Percentiles rank a stretch among this genome's conserved stretches.
Evolutionary conservation across 192 early-diverging fungal species (phyloP).

Genomic region (Geranomyces michiganensis): DNA sequence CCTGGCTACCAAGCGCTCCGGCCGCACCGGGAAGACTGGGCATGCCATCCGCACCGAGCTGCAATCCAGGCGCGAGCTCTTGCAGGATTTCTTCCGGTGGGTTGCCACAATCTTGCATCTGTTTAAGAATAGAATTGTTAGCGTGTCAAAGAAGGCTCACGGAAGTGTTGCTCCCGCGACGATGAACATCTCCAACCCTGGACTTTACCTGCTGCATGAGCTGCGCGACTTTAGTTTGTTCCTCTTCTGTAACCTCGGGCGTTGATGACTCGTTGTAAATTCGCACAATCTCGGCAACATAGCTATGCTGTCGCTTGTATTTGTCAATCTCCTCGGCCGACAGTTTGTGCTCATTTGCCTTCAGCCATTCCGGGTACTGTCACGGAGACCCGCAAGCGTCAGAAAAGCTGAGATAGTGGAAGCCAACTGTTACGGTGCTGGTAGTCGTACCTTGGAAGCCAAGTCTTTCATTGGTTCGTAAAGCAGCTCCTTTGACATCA

Average conservation of each 20-base stretch:
- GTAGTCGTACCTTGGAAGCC: slow-evolving; percentile 60
- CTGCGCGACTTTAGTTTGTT: slow-evolving; percentile 77
- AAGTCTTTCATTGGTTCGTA: slow-evolving; percentile 97
- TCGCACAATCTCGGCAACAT: slow-evolving; percentile 78
- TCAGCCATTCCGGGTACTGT: slow-evolving; percentile 89
- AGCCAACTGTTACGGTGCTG: neutral
- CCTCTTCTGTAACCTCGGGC: slow-evolving; percentile 67
- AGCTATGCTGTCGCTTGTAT: slow-evolving; percentile 77
- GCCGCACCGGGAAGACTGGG: slow-evolving; percentile 59
- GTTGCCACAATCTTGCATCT: slow-evolving; percentile 97
- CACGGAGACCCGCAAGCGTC: neutral
- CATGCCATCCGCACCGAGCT: slow-evolving; percentile 75
- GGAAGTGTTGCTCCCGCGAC: neutral
- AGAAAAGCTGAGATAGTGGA: neutral
- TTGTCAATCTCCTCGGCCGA: slow-evolving; percentile 70
- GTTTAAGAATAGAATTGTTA: slow-evolving; percentile 12
- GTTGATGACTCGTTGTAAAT: slow-evolving; percentile 73
- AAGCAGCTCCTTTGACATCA: slow-evolving; percentile 91
- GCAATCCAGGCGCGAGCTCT: slow-evolving; percentile 88
- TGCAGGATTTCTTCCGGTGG: slow-evolving; percentile 90
- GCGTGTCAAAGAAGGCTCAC: neutral
- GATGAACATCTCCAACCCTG: neutral
- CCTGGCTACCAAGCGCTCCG: slow-evolving; percentile 26
- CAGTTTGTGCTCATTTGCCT: slow-evolving; percentile 74
- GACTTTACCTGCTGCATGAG: slow-evolving; percentile 86